Evolutionary conservation across 345 rosid species (phyloP).

Genomic region (rapeseed (Brassica napus)): DNA sequence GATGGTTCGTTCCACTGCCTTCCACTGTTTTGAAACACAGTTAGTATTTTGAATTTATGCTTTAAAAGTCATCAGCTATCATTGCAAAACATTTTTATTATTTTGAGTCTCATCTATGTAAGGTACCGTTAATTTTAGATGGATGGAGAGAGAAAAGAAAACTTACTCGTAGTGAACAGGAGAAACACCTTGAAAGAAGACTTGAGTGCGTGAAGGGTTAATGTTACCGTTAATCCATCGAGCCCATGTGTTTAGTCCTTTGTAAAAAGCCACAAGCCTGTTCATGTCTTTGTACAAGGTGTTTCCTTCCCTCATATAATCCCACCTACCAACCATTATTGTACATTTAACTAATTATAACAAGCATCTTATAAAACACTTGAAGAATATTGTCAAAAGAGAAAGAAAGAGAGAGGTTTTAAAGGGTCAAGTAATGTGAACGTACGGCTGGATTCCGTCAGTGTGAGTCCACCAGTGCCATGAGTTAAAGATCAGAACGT

Average conservation of each 20-base stretch:
- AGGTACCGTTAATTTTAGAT: background rate
- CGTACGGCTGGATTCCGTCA: constrained; percentile 69
- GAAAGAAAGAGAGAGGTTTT: background rate
- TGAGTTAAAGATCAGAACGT: constrained; percentile 77
- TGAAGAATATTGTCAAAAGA: background rate
- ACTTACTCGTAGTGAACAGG: constrained; percentile 92
- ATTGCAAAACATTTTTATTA: background rate
- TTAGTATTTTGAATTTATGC: constrained; percentile 2
- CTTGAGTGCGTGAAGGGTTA: constrained; percentile 63
- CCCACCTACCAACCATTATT: constrained; percentile 54
- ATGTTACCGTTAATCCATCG: constrained; percentile 78
- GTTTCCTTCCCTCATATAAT: constrained; percentile 68
- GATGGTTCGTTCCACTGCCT: constrained; percentile 73
- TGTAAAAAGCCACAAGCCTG: constrained; percentile 75
- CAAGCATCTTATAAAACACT: background rate
- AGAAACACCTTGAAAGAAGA: constrained; percentile 83
- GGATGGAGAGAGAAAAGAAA: background rate
- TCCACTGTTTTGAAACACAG: constrained; percentile 50
- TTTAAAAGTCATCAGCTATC: background rate
- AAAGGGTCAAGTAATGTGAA: background rate
- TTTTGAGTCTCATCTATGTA: background rate
- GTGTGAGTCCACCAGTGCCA: constrained; percentile 99
- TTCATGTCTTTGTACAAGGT: constrained; percentile 75
- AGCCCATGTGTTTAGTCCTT: constrained; percentile 90
- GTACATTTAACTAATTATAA: background rate